Conservation (phyloP, 1,139 yeast species). For the Kodamaea plutei region DNA sequence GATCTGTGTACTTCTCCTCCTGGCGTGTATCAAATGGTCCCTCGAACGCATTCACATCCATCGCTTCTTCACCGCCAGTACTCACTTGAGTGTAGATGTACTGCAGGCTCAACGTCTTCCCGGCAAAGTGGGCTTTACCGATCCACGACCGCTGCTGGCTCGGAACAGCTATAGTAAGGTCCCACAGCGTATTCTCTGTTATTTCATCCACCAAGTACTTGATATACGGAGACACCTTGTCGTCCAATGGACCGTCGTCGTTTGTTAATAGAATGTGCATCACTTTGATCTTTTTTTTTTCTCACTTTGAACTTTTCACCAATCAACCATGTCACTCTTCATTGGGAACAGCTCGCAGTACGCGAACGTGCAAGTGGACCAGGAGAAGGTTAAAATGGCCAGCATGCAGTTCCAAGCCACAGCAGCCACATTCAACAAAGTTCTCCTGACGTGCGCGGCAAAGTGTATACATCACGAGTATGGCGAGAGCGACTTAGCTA, state of each 20-base stretch:
- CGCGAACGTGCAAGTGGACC: conserved; percentile 49
- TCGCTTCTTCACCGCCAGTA: conserved; percentile 23
- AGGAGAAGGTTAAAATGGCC: conserved; percentile 66
- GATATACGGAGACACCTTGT: conserved; percentile 78
- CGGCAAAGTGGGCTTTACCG: conserved; percentile 95
- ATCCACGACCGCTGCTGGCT: conserved; percentile 81
- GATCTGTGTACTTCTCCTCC: conserved; percentile 22
- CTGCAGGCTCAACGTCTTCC: conserved; percentile 63
- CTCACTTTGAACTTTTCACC: neutral
- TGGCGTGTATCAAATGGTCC: conserved; percentile 67
- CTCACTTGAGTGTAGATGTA: conserved; percentile 54
- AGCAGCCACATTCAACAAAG: conserved; percentile 58
- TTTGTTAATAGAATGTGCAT: conserved; percentile 64
- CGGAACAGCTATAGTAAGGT: conserved; percentile 80
- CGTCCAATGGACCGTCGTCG: conserved; percentile 94
- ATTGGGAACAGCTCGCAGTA: conserved; percentile 45
- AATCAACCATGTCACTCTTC: conserved; percentile 56
- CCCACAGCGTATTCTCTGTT: conserved; percentile 67
- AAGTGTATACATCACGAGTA: conserved; percentile 75
- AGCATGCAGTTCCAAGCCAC: conserved; percentile 73
- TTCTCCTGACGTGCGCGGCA: conserved; percentile 52
- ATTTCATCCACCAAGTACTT: conserved; percentile 77
- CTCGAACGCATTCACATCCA: conserved; percentile 42
- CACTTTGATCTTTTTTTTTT: conserved; percentile 1
- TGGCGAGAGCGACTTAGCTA: conserved; percentile 74